Conservation (phyloP, 2,329 filamentous ascomycete genomes). For the Epichloe aotearoae region DNA sequence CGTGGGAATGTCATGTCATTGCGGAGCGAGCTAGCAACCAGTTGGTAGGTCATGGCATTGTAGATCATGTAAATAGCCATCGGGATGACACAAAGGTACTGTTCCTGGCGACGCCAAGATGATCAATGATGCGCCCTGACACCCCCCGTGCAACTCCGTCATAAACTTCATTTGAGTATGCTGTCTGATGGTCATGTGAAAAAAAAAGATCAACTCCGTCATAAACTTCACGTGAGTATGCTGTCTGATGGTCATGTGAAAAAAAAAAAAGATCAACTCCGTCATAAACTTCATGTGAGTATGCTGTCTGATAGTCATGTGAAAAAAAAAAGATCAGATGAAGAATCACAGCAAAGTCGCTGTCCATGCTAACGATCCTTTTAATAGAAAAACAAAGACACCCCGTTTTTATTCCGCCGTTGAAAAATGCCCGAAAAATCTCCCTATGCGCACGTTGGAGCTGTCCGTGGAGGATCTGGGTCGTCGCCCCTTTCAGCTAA, state of each 20-base stretch:
- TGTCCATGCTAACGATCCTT: neutral
- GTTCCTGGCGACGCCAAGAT: neutral
- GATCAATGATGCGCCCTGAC: neutral
- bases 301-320: neutral
- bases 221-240: neutral
- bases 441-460: neutral
- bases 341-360: neutral
- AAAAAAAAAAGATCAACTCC: neutral
- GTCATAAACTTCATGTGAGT: neutral
- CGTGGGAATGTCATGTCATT: no score
- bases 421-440: neutral
- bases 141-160: neutral
- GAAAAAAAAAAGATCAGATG: neutral
- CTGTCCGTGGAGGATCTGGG: neutral
- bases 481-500: constrained; percentile 6
- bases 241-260: neutral
- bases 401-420: neutral
- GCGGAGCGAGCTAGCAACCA: no score
- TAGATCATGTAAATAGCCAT: neutral
- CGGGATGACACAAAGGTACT: neutral
- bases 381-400: no score
- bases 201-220: neutral
- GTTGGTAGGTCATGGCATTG: no score
- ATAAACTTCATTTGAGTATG: neutral
- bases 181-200: neutral